phyloP scores from a whole-genome alignment of 2,329 filamentous ascomycete genomes.

The Fusarium annulatum region DNA sequence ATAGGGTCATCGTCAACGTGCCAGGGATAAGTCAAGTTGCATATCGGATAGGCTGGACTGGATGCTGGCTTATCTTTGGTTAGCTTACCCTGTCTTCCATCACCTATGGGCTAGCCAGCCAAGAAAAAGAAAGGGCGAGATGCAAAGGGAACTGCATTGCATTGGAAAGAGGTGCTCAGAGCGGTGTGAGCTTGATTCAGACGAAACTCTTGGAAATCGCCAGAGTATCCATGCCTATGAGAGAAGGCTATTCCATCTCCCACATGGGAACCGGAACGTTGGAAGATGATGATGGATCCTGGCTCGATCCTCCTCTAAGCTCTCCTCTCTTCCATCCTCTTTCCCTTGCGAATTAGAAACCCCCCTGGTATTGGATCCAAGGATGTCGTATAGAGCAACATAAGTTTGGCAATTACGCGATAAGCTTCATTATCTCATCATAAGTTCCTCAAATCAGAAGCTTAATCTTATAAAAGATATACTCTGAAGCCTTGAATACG shows the following conservation, averaged over 20 bases:
- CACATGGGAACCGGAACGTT: conserved; percentile 15
- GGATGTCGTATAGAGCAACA: background rate
- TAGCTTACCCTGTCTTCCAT: conserved; percentile 27
- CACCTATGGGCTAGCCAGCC: conserved; percentile 9
- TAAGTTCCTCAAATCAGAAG: background rate
- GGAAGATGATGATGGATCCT: conserved; percentile 31
- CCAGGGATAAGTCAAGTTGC: conserved; percentile 16
- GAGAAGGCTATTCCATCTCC: background rate
- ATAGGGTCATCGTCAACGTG: conserved; percentile 19
- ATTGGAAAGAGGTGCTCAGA: conserved; percentile 12
- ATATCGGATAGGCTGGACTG: conserved; percentile 10
- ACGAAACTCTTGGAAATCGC: conserved; percentile 6
- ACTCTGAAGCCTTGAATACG: conserved; percentile 6
- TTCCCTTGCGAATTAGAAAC: conserved; percentile 21
- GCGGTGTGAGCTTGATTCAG: conserved; percentile 20
- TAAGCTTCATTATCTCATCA: background rate
- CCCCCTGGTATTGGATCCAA: background rate
- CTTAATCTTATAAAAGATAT: background rate
- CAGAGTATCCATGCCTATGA: conserved; percentile 3
- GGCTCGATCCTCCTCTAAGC: conserved; percentile 4
- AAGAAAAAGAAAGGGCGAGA: conserved; percentile 23
- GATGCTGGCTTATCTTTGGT: conserved; percentile 20
- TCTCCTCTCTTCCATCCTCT: conserved; percentile 11
- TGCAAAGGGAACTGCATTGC: conserved; percentile 1
- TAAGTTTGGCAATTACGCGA: background rate